Percentiles rank a stretch among this genome's conserved stretches.
phyloP scores from a whole-genome alignment of 768 basidiomycete species.

The Rossbeevera mucosa region DNA sequence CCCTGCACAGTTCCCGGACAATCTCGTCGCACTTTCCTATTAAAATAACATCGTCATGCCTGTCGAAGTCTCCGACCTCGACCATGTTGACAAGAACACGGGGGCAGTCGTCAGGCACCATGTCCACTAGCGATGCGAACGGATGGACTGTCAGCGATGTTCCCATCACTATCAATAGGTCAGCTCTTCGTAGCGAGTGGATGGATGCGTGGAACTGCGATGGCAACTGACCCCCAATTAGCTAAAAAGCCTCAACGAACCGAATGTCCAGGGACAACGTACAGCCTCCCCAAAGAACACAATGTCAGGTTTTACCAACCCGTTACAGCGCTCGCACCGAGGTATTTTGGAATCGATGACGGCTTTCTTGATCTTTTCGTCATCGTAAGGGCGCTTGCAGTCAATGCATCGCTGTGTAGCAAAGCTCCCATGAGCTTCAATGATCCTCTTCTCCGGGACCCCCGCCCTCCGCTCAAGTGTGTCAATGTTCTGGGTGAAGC shows the following conservation, averaged over 20 bases:
- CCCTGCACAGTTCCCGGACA: slow-evolving; percentile 54
- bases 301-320: slow-evolving; percentile 89
- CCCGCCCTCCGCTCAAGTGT: slow-evolving; percentile 85
- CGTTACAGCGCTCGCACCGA: slow-evolving; percentile 60
- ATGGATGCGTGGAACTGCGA: slow-evolving; percentile 57
- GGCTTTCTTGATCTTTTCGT: slow-evolving; percentile 60
- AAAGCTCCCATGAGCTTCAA: slow-evolving; percentile 97
- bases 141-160: slow-evolving; percentile 86
- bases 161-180: slow-evolving; percentile 87
- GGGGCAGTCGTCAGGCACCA: slow-evolving; percentile 55
- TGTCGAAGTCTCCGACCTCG: slow-evolving; percentile 63
- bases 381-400: slow-evolving; percentile 58
- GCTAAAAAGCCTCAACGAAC: background rate
- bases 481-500: slow-evolving; percentile 92
- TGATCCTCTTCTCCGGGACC: slow-evolving; percentile 64
- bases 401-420: slow-evolving; percentile 80
- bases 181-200: slow-evolving; percentile 54
- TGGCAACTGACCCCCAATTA: slow-evolving; percentile 54
- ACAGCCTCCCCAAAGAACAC: slow-evolving; percentile 88
- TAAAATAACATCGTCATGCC: slow-evolving; percentile 55
- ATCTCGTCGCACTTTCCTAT: slow-evolving; percentile 71
- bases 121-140: slow-evolving; percentile 71
- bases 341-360: slow-evolving; percentile 57
- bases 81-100: slow-evolving; percentile 91
- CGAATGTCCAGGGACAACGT: slow-evolving; percentile 26